Percentiles rank a stretch among this genome's conserved stretches.
These are phyloP conservation scores for Trametes punicea DNA, from an alignment of 768 basidiomycete species.

Conservation along the genomic window DNA sequence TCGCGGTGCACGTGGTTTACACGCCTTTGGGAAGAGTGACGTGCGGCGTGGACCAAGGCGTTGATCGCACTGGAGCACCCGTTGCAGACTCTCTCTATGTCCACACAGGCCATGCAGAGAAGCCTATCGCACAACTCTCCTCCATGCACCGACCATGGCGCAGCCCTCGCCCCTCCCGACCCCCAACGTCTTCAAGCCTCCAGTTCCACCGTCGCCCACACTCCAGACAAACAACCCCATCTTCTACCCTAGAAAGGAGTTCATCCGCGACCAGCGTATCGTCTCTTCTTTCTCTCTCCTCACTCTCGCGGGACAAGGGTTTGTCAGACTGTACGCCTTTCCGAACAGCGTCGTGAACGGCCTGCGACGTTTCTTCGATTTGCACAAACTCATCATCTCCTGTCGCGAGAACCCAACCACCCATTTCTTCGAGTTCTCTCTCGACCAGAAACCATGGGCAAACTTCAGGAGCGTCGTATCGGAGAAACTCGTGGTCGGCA, in stretches of 20 bases:
- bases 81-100: constrained; percentile 11
- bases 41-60: constrained; percentile 15
- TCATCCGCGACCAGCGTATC: constrained; percentile 55
- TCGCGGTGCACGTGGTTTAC: constrained; percentile 8
- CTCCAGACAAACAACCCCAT: constrained; percentile 50
- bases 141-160: constrained; percentile 26
- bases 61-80: constrained; percentile 13
- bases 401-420: constrained; percentile 54
- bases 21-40: constrained; percentile 14
- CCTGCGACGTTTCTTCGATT: constrained; percentile 56
- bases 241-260: constrained; percentile 60
- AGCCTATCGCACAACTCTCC: constrained; percentile 9
- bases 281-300: constrained; percentile 65
- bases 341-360: constrained; percentile 47
- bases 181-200: constrained; percentile 19
- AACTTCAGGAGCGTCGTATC: constrained; percentile 61
- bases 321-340: constrained; percentile 71
- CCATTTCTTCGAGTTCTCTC: constrained; percentile 61
- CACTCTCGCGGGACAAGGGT: constrained; percentile 60
- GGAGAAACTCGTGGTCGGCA: constrained; percentile 67
- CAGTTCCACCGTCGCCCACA: constrained; percentile 19
- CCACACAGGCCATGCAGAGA: constrained; percentile 9
- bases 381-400: constrained; percentile 39
- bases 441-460: constrained; percentile 72
- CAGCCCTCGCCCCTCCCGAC: constrained; percentile 21